Evolutionary conservation across 1,284 basidiomycete species (phyloP).

Genomic region (Trichosporon ovoides): DNA sequence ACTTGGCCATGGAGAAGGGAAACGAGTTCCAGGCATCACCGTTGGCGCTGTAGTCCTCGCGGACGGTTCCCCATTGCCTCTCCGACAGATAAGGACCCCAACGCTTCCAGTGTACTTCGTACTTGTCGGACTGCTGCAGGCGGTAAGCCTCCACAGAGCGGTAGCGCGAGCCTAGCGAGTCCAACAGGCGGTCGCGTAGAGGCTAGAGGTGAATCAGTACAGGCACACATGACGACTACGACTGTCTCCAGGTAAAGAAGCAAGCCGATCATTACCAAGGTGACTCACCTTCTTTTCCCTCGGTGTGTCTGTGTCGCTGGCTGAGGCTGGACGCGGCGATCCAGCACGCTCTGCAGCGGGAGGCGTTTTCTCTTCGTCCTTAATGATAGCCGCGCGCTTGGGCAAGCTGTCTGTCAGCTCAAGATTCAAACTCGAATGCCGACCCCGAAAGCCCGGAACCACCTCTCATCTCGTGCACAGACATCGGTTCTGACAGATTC

Average conservation of each 20-base stretch:
- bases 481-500: no score
- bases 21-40: conserved; percentile 98
- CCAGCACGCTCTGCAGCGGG: not conserved
- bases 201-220: conserved; percentile 22
- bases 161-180: conserved; percentile 42
- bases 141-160: conserved; percentile 47
- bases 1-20: conserved; percentile 89
- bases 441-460: no score
- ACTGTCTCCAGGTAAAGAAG: no score
- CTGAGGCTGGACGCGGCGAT: conserved; percentile 6
- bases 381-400: not conserved
- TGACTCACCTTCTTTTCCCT: conserved; percentile 18
- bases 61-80: conserved; percentile 96
- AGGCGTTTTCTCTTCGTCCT: conserved; percentile 5
- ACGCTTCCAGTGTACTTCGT: conserved; percentile 84
- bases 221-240: no score
- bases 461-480: no score
- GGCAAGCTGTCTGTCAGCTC: conserved; percentile 10
- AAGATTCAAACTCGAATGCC: not conserved
- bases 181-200: conserved; percentile 41
- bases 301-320: conserved; percentile 41
- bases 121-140: conserved; percentile 63
- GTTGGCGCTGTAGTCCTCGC: conserved; percentile 94
- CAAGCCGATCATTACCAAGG: no score
- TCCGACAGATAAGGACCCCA: conserved; percentile 98